Base-by-base conservation (phyloP, 805 yeast genomes). In the Starmerella stellata region DNA sequence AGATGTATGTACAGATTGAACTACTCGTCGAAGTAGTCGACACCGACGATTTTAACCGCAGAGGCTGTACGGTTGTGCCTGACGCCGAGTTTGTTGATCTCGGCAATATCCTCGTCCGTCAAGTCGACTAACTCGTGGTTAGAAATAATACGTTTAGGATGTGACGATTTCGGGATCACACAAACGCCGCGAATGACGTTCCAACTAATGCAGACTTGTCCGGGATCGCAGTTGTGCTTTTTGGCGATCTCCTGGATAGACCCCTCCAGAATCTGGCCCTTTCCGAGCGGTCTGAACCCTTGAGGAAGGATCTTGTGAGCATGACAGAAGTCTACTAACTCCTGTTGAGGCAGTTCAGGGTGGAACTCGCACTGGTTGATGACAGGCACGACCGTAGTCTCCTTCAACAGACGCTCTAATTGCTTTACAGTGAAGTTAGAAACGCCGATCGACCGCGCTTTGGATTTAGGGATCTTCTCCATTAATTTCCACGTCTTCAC, bases 221-320 rank as follows among this genome's bases (percentile, higher is more conserved):
- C 74, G 0, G 70, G 63, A 3, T 67, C 53, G 9, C 63, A 70
- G 19, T 56, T 52, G 50, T 78, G 67, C 56, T 73, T 72, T 41
- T 65, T 52, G 15, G 82, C 80, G 29, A 79, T 53, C 38, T 67
- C 61, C 38, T 67, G 59, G 4, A 75, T 65, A 14, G 61, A 45
- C 18, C 72, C 72, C 37, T 70, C 52, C 42, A 68, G 64, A 49
- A 74, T 50, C 38, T 72, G 64, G 16, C 60, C 53, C 2, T 75
- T 61, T 5, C 85, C 90, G 43, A 79, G 66, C 30, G 92, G 90
- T 23, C 81, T 72, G 57, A 78, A 80, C 5, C 87, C 90, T 52
- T 77, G 77, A 37, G 75, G 56, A 21, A 61, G 54, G 45, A 75
- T 73, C 40, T 64, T 69, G 39, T 77, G 60, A 19, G 57, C 53